Percentiles rank a stretch among this genome's conserved stretches.
Evolutionary conservation across 345 rosid genomes (phyloP).

Genomic region (Arabidopsis arenosa): DNA sequence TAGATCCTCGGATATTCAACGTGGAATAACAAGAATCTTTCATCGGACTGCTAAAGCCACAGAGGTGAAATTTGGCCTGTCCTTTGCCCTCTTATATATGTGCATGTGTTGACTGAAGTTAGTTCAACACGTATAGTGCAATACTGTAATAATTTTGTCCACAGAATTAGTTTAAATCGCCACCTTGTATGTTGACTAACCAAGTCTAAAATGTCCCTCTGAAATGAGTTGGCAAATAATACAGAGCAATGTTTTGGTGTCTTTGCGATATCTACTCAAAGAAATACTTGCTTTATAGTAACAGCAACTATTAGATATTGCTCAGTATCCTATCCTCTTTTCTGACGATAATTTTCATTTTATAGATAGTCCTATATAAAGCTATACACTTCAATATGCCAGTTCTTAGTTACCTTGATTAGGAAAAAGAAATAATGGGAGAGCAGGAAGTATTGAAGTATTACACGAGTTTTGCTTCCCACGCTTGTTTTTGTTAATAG

Average conservation of each 20-base stretch:
- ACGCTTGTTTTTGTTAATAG: not conserved
- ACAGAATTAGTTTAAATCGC: not conserved
- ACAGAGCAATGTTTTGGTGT: not conserved
- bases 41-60: slow-evolving; percentile 85
- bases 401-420: slow-evolving; percentile 12
- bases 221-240: slow-evolving; percentile 11
- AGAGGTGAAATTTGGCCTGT: slow-evolving; percentile 62
- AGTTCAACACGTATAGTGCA: slow-evolving; percentile 2
- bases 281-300: not conserved
- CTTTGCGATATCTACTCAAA: slow-evolving; percentile 12
- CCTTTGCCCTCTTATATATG: slow-evolving; percentile 25
- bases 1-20: slow-evolving; percentile 86
- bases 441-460: not conserved
- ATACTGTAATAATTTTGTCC: not conserved
- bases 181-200: slow-evolving; percentile 16
- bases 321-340: slow-evolving; percentile 21
- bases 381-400: not conserved
- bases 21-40: slow-evolving; percentile 95
- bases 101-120: not conserved
- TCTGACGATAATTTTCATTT: slow-evolving; percentile 17
- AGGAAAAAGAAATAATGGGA: not conserved
- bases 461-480: not conserved
- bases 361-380: slow-evolving; percentile 24
- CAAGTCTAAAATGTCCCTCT: slow-evolving; percentile 5
- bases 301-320: not conserved